A percentile compares a stretch with the other conserved stretches of the same genome.
phyloP scores from a whole-genome alignment of 2,329 filamentous ascomycete species.

The Fusarium mundagurra region DNA sequence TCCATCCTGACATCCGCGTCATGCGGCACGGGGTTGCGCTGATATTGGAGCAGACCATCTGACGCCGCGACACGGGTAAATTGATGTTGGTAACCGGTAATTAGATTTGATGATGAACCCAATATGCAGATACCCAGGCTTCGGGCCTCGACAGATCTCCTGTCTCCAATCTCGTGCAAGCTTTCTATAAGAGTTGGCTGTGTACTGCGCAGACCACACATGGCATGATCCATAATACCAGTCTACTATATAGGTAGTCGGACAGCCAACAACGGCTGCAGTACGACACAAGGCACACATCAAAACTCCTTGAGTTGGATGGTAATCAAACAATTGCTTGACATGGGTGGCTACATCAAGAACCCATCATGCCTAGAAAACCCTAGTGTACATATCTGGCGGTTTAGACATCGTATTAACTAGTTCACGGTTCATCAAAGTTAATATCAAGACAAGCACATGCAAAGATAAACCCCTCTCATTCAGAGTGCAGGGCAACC shows the following conservation, averaged over 20 bases:
- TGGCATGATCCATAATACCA: not conserved
- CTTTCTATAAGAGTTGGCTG: slow-evolving; percentile 3
- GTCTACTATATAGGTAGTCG: not conserved
- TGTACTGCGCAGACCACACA: slow-evolving; percentile 4
- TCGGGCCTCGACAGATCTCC: not conserved
- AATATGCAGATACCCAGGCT: slow-evolving; percentile 19
- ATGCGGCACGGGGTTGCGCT: slow-evolving; percentile 33
- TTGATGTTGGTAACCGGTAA: slow-evolving; percentile 12
- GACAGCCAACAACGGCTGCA: slow-evolving; percentile 1
- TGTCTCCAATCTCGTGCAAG: slow-evolving; percentile 9
- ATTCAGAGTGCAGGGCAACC: slow-evolving; percentile 21
- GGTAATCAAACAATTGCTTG: not conserved
- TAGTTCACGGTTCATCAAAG: slow-evolving; percentile 9
- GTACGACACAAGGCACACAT: not conserved
- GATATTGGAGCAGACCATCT: slow-evolving; percentile 15
- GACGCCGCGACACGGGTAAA: slow-evolving; percentile 10
- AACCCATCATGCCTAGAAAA: slow-evolving; percentile 14
- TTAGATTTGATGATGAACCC: not conserved
- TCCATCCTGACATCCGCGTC: slow-evolving; percentile 23
- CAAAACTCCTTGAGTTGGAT: not conserved
- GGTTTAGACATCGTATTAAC: slow-evolving; percentile 35
- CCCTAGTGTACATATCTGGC: slow-evolving; percentile 9
- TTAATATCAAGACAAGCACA: slow-evolving; percentile 16
- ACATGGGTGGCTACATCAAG: slow-evolving; percentile 11
- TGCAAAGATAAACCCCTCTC: slow-evolving; percentile 29